Evolutionary conservation across 73 alveolate genomes (phyloP).

Genomic region (Tetrahymena borealis): DNA sequence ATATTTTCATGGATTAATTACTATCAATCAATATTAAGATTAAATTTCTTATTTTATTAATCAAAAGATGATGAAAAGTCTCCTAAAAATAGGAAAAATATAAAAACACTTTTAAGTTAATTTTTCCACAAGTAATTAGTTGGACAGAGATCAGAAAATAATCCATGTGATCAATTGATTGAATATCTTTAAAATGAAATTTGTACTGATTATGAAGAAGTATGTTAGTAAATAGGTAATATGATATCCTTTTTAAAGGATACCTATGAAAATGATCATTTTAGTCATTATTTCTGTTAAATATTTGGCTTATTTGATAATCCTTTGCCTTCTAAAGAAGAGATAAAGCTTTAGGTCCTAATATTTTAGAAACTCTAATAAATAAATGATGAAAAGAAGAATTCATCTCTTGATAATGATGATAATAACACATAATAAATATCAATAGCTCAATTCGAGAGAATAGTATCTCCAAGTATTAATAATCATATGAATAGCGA

Average conservation of each 20-base stretch:
- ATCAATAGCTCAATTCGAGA: background rate
- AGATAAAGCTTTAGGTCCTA: background rate
- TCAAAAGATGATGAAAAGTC: background rate
- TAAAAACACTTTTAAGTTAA: background rate
- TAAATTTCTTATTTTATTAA: background rate
- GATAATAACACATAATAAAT: background rate
- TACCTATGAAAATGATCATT: background rate
- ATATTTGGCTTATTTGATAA: background rate
- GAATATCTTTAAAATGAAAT: background rate
- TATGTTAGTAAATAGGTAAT: background rate
- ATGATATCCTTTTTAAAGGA: background rate
- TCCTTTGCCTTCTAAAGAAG: background rate
- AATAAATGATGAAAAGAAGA: background rate
- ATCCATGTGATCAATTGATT: background rate
- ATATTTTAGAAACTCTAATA: background rate
- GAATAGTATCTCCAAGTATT: background rate
- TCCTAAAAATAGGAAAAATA: background rate
- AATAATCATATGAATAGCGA: background rate
- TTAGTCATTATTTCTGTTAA: background rate
- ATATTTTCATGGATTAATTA: background rate
- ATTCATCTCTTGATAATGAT: background rate
- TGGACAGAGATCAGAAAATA: background rate
- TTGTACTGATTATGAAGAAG: background rate
- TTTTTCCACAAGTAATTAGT: background rate
- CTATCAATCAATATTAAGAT: background rate